Evolutionary conservation across 371 early-diverging fungal genomes (phyloP), one percentile per base, ranked within the genome.

Genomic region (Saksenaea oblongispora): DNA sequence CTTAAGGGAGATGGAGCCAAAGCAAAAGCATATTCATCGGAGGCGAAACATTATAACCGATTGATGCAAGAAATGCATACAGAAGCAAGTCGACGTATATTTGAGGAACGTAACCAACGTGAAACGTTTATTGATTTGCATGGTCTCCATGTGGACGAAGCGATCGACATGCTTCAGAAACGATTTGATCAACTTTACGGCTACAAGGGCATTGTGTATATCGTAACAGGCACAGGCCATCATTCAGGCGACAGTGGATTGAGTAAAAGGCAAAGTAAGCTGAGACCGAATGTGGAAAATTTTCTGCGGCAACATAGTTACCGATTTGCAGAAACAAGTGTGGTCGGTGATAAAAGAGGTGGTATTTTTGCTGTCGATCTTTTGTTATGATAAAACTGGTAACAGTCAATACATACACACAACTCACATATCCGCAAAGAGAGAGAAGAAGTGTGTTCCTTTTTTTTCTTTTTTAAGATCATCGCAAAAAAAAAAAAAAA

Each of bases 101-200:
- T 84, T 66, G 75, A 82, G 14, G 67, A 73, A 2, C 67, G 86
- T 39, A 83, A 85, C 28, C 73, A 77, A 55, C 67, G 74, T 63
- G 78, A 82, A 53, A 77, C 84, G 0, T 86, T 81, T 76, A 73
- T 87, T 56, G 88, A 87, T 72, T 69, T 87, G 5, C 88, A 87
- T 71, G 86, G 88, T 1, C 69, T 87, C 22, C 86, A 86, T 71
- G 78, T 82, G 39, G 84, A 84, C 34, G 88, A 87, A 59, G 83
- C 85, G 0, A 42, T 86, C 26, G 74, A 67, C 34, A 76, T 86
- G 41, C 41, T 86, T 55, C 78, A 85, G 31, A 75, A 82, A 61
- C 73, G 82, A 58, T 68, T 86, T 54, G 60, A 72, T n/a, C 68
- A 66, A n/a, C 61, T 83, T n/a, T 70, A 73, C 56, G 71, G 63